Conservation (phyloP, 257 asterid species). For the Handroanthus guayacan region DNA sequence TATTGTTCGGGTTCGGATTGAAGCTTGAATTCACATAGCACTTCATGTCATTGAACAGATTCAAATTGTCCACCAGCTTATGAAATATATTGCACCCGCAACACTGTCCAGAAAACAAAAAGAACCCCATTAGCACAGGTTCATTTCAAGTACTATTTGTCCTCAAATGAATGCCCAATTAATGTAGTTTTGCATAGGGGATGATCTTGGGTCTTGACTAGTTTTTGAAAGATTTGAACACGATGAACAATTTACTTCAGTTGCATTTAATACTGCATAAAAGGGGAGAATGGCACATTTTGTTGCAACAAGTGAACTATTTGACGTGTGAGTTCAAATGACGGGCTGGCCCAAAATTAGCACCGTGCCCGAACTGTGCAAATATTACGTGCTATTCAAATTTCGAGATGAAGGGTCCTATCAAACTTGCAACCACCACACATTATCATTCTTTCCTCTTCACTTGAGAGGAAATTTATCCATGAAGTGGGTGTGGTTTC, state of each 20-base stretch:
- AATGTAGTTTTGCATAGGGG: background rate
- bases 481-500: too few relatives aligned
- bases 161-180: background rate
- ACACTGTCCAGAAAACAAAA: conserved; percentile 55
- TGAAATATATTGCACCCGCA: conserved; percentile 96
- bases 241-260: background rate
- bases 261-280: too few relatives aligned
- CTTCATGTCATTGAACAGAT: conserved; percentile 89
- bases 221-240: background rate
- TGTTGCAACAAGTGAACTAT: too few relatives aligned
- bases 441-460: too few relatives aligned
- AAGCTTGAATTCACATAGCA: conserved; percentile 87
- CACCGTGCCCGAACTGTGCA: too few relatives aligned
- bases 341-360: too few relatives aligned
- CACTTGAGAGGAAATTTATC: too few relatives aligned
- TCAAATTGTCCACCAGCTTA: conserved; percentile 94
- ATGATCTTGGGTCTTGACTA: background rate
- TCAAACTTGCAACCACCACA: too few relatives aligned
- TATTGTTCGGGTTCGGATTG: conserved; percentile 65
- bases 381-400: too few relatives aligned
- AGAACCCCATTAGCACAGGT: conserved; percentile 1
- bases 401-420: too few relatives aligned
- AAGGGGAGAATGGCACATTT: too few relatives aligned
- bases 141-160: background rate
- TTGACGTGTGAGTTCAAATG: too few relatives aligned